Base-by-base conservation (phyloP, 2,329 filamentous ascomycete species). In the Aspergillus oerlinghausenensis region DNA sequence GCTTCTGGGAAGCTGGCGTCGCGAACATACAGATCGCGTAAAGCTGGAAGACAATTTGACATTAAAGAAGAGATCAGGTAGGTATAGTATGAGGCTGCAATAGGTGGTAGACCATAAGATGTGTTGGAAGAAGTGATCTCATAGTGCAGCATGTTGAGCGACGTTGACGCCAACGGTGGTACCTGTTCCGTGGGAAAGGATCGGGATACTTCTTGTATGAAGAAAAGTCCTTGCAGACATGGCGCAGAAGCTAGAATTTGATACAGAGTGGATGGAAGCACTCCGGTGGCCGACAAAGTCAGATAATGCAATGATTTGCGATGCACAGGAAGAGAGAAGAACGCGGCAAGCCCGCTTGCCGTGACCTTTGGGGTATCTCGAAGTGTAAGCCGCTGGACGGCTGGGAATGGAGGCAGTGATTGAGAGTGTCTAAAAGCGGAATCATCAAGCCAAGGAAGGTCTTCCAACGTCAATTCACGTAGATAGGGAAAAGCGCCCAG, bases 1-100 rank as follows among this genome's bases (percentile, higher is more conserved):
- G 87, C 82, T 63, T 96, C 90, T 1, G 92, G 87, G 70, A 97
- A 96, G 51, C 84, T 81, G 26, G 88, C 84, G 66, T 97, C 92
- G 51, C 90, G 88, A 19, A 97, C 93, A 70, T 95, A 97, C 7
- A 97, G 82, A 23, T 87, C 84, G 38, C 82, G 82, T 8, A 97
- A 80, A 38, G 82, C 83, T 1, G 92, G 91, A 7, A 97, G 81
- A 7, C 85, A 83, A 60, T 88, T 88, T 17, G 85, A 83, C 58
- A 94, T 84, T 32, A 97, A 83, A 0, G 90, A 96, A n/a, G 84
- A 84, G 26, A 90, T 87, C 21, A 97, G 84, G 73, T 96, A 96
- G 59, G 85, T 84, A 73, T 97, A 96, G 76, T 96, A 95, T 19
- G 81, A 82, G 25, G 77, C 75, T 6, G 79, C 75, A 1, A 81